Percentiles rank a stretch among this genome's conserved stretches.
These are phyloP conservation scores for Papiliotrema terrestris DNA, from an alignment of 1,284 basidiomycete species.

Conservation along the genomic window DNA sequence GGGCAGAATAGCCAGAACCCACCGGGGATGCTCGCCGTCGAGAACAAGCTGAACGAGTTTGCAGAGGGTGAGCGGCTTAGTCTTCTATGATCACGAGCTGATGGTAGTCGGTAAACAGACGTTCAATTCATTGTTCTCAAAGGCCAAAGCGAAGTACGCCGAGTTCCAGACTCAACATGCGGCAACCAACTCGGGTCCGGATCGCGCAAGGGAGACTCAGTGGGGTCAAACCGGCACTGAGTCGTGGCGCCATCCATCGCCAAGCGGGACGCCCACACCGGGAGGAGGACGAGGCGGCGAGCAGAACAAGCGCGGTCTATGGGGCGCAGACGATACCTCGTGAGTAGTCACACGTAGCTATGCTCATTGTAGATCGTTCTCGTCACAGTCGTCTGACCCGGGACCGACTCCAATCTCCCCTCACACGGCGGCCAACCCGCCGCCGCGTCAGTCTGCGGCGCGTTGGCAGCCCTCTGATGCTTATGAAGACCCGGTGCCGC, in stretches of 20 bases:
- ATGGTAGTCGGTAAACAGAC: conserved; percentile 39
- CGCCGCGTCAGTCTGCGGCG: conserved; percentile 19
- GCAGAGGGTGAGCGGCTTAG: conserved; percentile 33
- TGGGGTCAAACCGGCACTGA: not conserved
- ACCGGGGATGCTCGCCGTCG: conserved; percentile 37
- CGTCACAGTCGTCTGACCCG: conserved; percentile 27
- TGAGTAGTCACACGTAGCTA: conserved; percentile 13
- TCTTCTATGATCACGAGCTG: not conserved
- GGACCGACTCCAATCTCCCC: conserved; percentile 3
- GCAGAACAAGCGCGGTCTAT: conserved; percentile 25
- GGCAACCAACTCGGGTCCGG: conserved; percentile 3
- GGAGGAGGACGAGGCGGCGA: conserved; percentile 31
- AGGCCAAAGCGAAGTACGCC: conserved; percentile 38
- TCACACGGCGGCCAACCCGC: conserved; percentile 10
- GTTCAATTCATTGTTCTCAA: conserved; percentile 36
- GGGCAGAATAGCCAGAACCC: conserved; percentile 14
- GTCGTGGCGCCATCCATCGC: conserved; percentile 1
- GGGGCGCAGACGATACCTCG: conserved; percentile 24
- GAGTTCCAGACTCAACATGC: conserved; percentile 29
- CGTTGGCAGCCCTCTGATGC: conserved; percentile 45
- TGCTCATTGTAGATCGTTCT: conserved; percentile 25
- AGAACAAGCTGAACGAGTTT: conserved; percentile 42
- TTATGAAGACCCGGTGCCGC: conserved; percentile 34
- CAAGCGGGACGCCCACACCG: conserved; percentile 6
- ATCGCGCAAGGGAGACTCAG: conserved; percentile 11